Conservation (phyloP, 2,329 filamentous ascomycete species). For the Arthrobotrys entomopaga region DNA sequence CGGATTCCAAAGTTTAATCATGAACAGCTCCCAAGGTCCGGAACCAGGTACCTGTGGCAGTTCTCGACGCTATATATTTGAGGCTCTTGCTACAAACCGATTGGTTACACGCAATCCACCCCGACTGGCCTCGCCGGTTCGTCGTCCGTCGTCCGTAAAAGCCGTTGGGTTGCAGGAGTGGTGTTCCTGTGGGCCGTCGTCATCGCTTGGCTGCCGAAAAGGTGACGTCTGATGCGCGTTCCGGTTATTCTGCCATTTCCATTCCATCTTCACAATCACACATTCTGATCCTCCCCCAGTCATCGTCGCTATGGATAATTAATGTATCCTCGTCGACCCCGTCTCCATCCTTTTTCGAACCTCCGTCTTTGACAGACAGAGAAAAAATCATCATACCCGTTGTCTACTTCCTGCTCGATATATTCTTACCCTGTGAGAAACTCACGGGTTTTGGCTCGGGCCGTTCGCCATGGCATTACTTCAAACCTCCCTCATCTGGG, state of each 20-base stretch:
- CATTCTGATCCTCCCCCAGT: conserved; percentile 5
- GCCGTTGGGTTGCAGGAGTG: conserved; percentile 8
- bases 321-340: not conserved
- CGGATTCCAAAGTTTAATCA: too few relatives aligned
- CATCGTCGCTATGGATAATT: conserved; percentile 14
- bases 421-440: conserved; percentile 2
- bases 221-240: conserved; percentile 49
- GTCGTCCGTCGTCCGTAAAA: too few relatives aligned
- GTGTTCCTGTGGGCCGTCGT: conserved; percentile 34
- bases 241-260: conserved; percentile 9
- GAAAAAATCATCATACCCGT: conserved; percentile 7
- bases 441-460: conserved; percentile 53
- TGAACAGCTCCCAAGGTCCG: too few relatives aligned
- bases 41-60: too few relatives aligned
- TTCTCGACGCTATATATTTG: too few relatives aligned
- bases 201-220: conserved; percentile 35
- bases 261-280: not conserved
- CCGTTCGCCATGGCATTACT: conserved; percentile 71
- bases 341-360: conserved; percentile 8
- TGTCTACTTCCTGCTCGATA: not conserved
- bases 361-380: conserved; percentile 36
- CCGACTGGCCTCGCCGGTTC: conserved; percentile 23
- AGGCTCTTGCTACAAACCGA: not conserved
- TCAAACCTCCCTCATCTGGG: conserved; percentile 92
- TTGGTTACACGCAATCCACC: conserved; percentile 2